Percentiles rank a stretch among this genome's conserved stretches.
These are phyloP conservation scores for Daucus carota DNA, from an alignment of 129 eudicot species.

Conservation along the genomic window DNA sequence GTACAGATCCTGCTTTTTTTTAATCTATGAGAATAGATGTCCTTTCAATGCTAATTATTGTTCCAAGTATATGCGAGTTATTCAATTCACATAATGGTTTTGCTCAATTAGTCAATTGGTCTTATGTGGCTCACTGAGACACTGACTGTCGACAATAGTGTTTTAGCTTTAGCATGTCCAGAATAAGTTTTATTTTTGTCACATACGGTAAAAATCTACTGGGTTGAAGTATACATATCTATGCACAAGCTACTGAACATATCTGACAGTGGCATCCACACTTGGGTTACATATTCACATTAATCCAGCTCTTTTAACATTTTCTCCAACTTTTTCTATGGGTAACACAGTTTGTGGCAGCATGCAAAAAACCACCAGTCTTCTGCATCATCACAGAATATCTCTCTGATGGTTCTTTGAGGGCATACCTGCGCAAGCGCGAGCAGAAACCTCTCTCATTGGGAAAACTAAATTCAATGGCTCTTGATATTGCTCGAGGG, in stretches of 20 bases:
- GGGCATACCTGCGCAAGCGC: constrained; percentile 79
- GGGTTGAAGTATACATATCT: neutral
- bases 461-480: constrained; percentile 41
- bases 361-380: constrained; percentile 66
- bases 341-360: constrained; percentile 59
- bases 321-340: neutral
- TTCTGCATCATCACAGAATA: constrained; percentile 76
- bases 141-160: neutral
- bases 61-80: neutral
- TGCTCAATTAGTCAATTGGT: too few relatives aligned
- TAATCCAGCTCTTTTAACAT: neutral
- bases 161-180: neutral
- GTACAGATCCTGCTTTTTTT: neutral
- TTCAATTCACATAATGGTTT: neutral
- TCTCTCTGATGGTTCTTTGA: constrained; percentile 78
- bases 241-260: neutral
- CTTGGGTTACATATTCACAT: neutral
- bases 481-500: constrained; percentile 83
- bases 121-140: neutral
- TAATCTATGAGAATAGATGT: neutral
- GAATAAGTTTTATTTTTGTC: neutral
- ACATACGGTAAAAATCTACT: neutral
- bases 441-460: constrained; percentile 56
- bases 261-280: neutral
- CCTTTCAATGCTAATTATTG: neutral